Conservation (phyloP, 176 grass and related monocot genomes). For the Metroxylon sagu region DNA sequence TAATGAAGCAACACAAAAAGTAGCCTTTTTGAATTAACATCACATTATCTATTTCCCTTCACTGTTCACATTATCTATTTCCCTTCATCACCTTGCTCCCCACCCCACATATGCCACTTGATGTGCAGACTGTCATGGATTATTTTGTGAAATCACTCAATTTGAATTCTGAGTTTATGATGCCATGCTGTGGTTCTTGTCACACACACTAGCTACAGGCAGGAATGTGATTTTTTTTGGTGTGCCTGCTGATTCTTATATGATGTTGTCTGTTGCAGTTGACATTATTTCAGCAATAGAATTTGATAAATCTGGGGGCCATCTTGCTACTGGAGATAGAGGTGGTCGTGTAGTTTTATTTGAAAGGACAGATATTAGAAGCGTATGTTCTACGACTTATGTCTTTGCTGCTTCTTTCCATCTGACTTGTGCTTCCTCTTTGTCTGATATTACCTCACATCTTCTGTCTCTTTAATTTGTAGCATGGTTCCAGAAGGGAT, state of each 20-base stretch:
- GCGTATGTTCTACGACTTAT: slow-evolving; percentile 42
- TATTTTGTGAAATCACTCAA: no score
- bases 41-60: no score
- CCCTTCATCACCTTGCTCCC: no score
- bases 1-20: no score
- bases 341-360: slow-evolving; percentile 98
- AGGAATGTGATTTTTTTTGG: not conserved
- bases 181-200: no score
- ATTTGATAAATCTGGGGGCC: slow-evolving; percentile 90
- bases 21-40: no score
- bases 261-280: slow-evolving; percentile 32
- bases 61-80: no score
- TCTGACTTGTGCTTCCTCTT: not conserved
- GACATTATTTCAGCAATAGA: slow-evolving; percentile 99
- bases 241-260: not conserved
- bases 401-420: not conserved
- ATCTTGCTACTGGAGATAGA: slow-evolving; percentile 98
- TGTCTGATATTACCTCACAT: not conserved
- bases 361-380: slow-evolving; percentile 73
- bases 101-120: no score
- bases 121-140: no score
- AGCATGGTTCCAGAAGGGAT: slow-evolving; percentile 65
- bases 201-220: not conserved
- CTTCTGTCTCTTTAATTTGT: slow-evolving; percentile 20
- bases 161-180: no score